A percentile compares a stretch with the other conserved stretches of the same genome.
Evolutionary conservation across 371 early-diverging fungal genomes (phyloP).

Genomic region (Rhizopus sp.): DNA sequence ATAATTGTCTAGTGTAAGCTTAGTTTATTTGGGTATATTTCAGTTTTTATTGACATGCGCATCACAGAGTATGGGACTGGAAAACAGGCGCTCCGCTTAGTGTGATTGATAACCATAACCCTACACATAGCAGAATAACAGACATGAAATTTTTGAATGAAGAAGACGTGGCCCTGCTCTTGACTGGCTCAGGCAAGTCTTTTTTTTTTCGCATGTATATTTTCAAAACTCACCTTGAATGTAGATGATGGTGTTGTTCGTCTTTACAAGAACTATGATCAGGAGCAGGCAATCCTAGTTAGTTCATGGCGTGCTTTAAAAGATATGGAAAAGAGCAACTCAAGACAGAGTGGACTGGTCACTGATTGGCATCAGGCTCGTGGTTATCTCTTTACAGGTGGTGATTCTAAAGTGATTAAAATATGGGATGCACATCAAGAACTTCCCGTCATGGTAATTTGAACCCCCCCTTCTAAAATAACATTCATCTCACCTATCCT

Average conservation of each 20-base stretch:
- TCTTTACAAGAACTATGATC: conserved; percentile 74
- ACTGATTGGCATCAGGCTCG: conserved; percentile 81
- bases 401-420: conserved; percentile 71
- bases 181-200: conserved; percentile 73
- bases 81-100: conserved; percentile 63
- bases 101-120: conserved; percentile 70
- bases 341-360: conserved; percentile 63
- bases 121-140: conserved; percentile 68
- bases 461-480: background rate
- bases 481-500: background rate
- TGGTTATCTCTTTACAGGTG: conserved; percentile 72
- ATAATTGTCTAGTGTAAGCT: conserved; percentile 51
- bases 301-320: conserved; percentile 79
- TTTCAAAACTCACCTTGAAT: conserved; percentile 4
- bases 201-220: background rate
- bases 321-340: conserved; percentile 64
- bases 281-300: conserved; percentile 65
- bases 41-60: background rate
- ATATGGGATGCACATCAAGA: conserved; percentile 89
- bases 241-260: conserved; percentile 80
- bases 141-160: conserved; percentile 89
- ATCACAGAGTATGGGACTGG: conserved; percentile 77
- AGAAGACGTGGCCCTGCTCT: conserved; percentile 79
- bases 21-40: background rate
- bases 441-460: conserved; percentile 64